phyloP scores from a whole-genome alignment of 768 basidiomycete species.

The Boletus sp. region DNA sequence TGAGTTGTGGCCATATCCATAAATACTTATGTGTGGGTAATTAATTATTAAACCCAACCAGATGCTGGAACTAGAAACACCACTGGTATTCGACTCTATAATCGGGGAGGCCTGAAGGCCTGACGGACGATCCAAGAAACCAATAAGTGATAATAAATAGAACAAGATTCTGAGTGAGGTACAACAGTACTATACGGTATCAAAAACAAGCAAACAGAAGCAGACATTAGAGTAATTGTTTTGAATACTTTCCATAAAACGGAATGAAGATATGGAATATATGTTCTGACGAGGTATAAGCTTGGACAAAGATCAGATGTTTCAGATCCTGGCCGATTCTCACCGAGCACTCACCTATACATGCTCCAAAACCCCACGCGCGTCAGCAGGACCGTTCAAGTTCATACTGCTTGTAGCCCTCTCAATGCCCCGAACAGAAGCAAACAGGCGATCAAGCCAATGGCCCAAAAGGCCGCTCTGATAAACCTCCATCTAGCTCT shows the following conservation, averaged over 20 bases:
- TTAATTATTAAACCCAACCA: neutral
- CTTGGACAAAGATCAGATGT: neutral
- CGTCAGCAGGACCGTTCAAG: neutral
- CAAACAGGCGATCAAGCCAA: constrained; percentile 31
- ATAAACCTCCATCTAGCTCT: constrained; percentile 46
- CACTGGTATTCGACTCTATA: neutral
- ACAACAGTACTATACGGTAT: neutral
- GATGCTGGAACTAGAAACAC: neutral
- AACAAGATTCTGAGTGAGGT: neutral
- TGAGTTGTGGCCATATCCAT: neutral
- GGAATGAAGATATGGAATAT: neutral
- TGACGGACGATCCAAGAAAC: neutral
- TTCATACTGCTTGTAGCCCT: constrained; percentile 6
- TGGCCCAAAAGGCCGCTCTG: constrained; percentile 39
- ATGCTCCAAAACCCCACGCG: neutral
- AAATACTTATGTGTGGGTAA: neutral
- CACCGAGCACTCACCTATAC: neutral
- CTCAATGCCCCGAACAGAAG: constrained; percentile 28
- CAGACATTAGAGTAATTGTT: neutral
- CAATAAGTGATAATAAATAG: neutral
- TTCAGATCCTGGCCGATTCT: neutral
- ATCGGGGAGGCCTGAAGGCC: neutral
- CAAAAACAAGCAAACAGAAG: neutral
- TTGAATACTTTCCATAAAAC: neutral
- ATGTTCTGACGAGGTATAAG: neutral